These are phyloP conservation scores for Epithemia pelagica DNA, from an alignment of 108 stramenopile species.

Conservation along the genomic window DNA sequence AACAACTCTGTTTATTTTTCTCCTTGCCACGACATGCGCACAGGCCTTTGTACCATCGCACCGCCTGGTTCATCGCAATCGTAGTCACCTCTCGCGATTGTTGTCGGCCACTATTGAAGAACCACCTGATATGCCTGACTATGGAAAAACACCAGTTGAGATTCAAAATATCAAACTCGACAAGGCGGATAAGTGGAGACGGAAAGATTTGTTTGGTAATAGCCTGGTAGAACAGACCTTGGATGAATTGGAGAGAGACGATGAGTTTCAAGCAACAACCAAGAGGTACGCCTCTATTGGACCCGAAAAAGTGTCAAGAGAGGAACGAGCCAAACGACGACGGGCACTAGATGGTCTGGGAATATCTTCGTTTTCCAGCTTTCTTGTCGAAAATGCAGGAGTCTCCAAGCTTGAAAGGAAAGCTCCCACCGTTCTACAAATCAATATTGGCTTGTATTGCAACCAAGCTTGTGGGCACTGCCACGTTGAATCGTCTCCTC, in stretches of 20 bases:
- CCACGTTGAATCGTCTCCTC: conserved; percentile 93
- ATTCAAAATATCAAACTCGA: conserved; percentile 30
- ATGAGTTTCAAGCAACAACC: conserved; percentile 57
- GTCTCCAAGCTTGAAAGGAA: neutral
- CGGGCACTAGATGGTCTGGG: conserved; percentile 83
- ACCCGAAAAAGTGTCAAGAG: conserved; percentile 41
- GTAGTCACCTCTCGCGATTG: too few species aligned
- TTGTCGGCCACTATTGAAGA: too few species aligned
- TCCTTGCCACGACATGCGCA: too few species aligned
- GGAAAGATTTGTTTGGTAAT: conserved; percentile 50
- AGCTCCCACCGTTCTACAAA: conserved; percentile 60
- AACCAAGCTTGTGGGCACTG: conserved; percentile 93
- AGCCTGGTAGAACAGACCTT: conserved; percentile 66
- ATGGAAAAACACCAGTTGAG: conserved; percentile 47
- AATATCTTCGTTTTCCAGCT: conserved; percentile 72
- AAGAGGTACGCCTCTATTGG: conserved; percentile 50
- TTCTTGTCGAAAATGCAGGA: conserved; percentile 26
- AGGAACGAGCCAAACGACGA: conserved; percentile 80
- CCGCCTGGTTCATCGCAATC: too few species aligned
- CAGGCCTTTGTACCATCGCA: too few species aligned
- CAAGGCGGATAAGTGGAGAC: conserved; percentile 36
- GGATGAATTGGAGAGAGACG: conserved; percentile 51
- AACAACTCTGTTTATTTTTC: too few species aligned
- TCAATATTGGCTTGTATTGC: conserved; percentile 98
- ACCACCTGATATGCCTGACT: conserved; percentile 40